These are phyloP conservation scores for Centrapalus pauciflorus DNA, from an alignment of 129 eudicot genomes.

Conservation along the genomic window DNA sequence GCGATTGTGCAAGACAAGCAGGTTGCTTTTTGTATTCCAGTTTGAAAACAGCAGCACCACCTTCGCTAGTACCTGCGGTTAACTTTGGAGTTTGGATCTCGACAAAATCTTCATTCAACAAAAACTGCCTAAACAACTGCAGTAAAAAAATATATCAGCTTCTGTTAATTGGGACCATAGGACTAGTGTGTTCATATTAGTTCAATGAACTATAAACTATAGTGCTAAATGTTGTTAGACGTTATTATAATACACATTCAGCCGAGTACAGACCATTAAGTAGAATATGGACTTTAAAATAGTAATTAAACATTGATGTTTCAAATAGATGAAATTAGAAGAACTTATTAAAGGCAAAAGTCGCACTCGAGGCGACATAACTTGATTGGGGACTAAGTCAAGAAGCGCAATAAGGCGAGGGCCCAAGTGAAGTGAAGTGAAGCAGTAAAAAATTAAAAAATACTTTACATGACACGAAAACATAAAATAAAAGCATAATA, in stretches of 20 bases:
- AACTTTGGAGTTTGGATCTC: constrained; percentile 79
- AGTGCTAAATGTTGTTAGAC: background rate
- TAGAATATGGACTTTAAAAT: too few relatives aligned
- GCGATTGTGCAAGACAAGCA: constrained; percentile 94
- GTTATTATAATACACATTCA: background rate
- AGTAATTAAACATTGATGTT: background rate
- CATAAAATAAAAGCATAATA: too few relatives aligned
- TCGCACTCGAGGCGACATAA: too few relatives aligned
- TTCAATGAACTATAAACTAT: background rate
- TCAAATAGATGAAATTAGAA: background rate
- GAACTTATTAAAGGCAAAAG: too few relatives aligned
- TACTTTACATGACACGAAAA: too few relatives aligned
- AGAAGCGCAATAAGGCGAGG: too few relatives aligned
- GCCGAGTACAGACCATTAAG: background rate
- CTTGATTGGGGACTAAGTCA: too few relatives aligned
- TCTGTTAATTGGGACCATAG: background rate
- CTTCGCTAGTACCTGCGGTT: constrained; percentile 90
- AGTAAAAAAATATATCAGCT: constrained; percentile 4
- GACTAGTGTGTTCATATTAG: background rate
- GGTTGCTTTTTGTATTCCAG: constrained; percentile 78
- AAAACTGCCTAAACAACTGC: constrained; percentile 72
- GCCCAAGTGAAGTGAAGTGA: too few relatives aligned
- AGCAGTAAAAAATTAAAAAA: too few relatives aligned
- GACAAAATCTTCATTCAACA: constrained; percentile 52
- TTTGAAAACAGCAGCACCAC: constrained; percentile 87